phyloP scores from a whole-genome alignment of 371 early-diverging fungal genomes.

The Mucor circinelloides region DNA sequence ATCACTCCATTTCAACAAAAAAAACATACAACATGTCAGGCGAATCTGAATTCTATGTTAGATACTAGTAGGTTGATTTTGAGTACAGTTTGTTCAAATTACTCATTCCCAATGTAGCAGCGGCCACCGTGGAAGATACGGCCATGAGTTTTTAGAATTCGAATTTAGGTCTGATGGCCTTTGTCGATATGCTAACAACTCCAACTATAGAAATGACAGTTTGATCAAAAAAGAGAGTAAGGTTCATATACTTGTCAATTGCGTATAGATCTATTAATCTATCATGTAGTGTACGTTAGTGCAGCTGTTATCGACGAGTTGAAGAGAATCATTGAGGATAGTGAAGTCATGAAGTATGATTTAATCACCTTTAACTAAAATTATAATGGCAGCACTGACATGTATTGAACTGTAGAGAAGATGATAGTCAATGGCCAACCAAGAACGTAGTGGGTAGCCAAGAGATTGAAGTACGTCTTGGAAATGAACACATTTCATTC shows the following conservation, averaged over 20 bases:
- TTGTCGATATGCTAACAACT: slow-evolving; percentile 96
- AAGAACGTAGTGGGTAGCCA: slow-evolving; percentile 91
- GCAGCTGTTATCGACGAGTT: slow-evolving; percentile 83
- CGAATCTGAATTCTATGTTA: slow-evolving; percentile 78
- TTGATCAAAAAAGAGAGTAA: slow-evolving; percentile 93
- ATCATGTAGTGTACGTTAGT: slow-evolving; percentile 72
- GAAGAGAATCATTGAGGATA: slow-evolving; percentile 86
- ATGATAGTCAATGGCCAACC: slow-evolving; percentile 91
- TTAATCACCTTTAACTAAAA: background rate
- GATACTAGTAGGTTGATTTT: slow-evolving; percentile 72
- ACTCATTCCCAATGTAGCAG: slow-evolving; percentile 52
- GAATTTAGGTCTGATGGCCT: slow-evolving; percentile 90
- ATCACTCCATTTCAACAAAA: background rate
- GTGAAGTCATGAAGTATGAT: slow-evolving; percentile 85
- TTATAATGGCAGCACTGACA: background rate
- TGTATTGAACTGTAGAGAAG: slow-evolving; percentile 65
- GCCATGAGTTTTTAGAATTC: slow-evolving; percentile 98
- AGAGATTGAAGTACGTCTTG: slow-evolving; percentile 91
- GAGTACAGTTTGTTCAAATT: background rate
- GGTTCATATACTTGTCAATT: background rate
- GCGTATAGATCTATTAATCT: background rate
- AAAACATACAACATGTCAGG: slow-evolving; percentile 31
- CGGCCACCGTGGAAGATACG: slow-evolving; percentile 93
- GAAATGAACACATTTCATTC: slow-evolving; percentile 92
- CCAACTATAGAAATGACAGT: slow-evolving; percentile 96